Evolutionary conservation across 208 protist genomes (phyloP), one percentile per base, ranked within the genome.

Genomic region (Tritrichomonas foetus): DNA sequence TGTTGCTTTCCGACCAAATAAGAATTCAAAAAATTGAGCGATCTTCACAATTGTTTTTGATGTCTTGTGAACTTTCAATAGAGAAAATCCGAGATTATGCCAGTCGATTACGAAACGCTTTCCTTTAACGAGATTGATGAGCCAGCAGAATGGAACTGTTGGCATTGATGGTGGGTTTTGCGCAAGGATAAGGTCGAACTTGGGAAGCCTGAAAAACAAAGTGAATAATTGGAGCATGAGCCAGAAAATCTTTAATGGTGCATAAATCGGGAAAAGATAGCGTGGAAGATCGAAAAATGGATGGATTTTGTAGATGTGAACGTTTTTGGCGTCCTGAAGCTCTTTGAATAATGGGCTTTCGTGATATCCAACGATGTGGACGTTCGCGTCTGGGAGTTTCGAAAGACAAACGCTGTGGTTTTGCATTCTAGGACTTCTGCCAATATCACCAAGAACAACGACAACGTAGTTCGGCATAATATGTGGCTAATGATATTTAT

Each of bases 151-250:
- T 50, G 57, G 57, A 72, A 69, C 25, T 30, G 57, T 69, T 72
- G 89, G 89, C 66, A 93, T 93, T 49, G 55, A 57, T 13, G 89
- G 89, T 72, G 89, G 89, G 33, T 93, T 93, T 72, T 93, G 89
- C 50, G 57, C 33, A 49, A 93, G 2, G 20, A 93, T 64, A 9
- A 72, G 36, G 3, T 93, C 55, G 22, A 93, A 69, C 25, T 41
- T 0, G 27, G 89, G 89, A 13, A 93, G 33, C 9, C 33, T 33
- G 53, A 93, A 72, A 36, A 93, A 47, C 50, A 93, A 93, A 39
- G 41, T 30, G 16, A 72, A 16, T 69, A 93, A 49, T 39, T 64
- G 57, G 13, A 93, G 53, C 2, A 93, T 74, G n/a, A 72, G 39
- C 57, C 55, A 72, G 3, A 93, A 93, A 50, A 93, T 93, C 33